phyloP scores from a whole-genome alignment of 208 protist genomes.

The Wallacemonas collosoma region DNA sequence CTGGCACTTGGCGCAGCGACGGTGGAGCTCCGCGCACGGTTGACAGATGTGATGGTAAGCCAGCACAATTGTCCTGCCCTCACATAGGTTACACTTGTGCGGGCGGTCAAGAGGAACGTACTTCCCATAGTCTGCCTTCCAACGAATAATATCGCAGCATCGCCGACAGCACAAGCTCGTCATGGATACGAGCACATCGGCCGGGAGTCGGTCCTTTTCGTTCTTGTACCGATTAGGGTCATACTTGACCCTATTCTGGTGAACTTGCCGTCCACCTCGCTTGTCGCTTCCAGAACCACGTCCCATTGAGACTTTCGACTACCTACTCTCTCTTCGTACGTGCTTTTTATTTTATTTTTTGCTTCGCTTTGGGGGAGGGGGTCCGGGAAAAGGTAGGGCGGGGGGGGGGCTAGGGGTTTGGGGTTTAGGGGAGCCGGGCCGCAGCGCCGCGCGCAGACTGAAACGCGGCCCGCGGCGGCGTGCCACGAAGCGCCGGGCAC shows the following conservation, averaged over 20 bases:
- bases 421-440: too few species aligned
- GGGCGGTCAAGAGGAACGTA: slow-evolving; percentile 58
- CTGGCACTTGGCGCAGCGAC: slow-evolving; percentile 87
- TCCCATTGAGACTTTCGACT: slow-evolving; percentile 28
- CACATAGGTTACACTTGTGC: slow-evolving; percentile 75
- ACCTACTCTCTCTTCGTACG: not conserved
- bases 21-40: slow-evolving; percentile 38
- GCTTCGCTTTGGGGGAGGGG: not conserved
- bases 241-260: slow-evolving; percentile 79
- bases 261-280: slow-evolving; percentile 41
- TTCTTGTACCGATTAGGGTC: slow-evolving; percentile 79
- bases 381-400: not conserved
- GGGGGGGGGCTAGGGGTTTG: too few species aligned
- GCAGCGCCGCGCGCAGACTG: too few species aligned
- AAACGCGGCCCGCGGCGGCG: too few species aligned
- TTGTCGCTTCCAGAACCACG: slow-evolving; percentile 22
- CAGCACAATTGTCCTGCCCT: slow-evolving; percentile 48
- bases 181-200: slow-evolving; percentile 41
- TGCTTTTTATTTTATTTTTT: too few species aligned
- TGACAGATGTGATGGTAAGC: slow-evolving; percentile 90
- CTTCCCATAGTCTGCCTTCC: slow-evolving; percentile 91
- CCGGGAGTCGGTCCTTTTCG: slow-evolving; percentile 63
- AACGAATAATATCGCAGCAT: slow-evolving; percentile 88
- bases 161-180: slow-evolving; percentile 80
- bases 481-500: too few species aligned